These are phyloP conservation scores for Prunus mongolica DNA, from an alignment of 306 rosid species.

Conservation along the genomic window DNA sequence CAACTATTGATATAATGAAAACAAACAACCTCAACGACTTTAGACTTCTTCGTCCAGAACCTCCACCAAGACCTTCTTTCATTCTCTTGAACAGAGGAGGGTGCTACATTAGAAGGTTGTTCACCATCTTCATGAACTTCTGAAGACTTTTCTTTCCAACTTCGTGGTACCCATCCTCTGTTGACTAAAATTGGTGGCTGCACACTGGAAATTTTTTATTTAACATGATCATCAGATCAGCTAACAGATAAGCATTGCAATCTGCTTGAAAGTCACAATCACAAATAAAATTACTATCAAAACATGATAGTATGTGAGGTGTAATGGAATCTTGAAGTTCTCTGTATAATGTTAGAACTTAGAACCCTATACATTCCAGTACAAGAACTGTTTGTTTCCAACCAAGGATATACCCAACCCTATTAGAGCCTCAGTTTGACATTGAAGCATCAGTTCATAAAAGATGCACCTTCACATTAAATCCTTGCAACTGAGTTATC, in stretches of 20 bases:
- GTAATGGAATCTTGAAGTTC: background rate
- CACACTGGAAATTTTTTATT: constrained; percentile 45
- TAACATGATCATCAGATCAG: constrained; percentile 22
- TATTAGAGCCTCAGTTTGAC: background rate
- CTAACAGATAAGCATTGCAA: constrained; percentile 1
- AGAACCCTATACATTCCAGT: background rate
- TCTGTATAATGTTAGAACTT: background rate
- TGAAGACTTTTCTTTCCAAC: constrained; percentile 69
- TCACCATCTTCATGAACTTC: constrained; percentile 36
- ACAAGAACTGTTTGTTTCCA: background rate
- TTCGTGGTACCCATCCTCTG: constrained; percentile 96
- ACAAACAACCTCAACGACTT: constrained; percentile 49
- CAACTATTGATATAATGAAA: constrained; percentile 9
- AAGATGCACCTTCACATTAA: background rate
- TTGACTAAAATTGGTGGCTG: constrained; percentile 70
- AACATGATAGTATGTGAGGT: background rate
- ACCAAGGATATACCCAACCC: background rate
- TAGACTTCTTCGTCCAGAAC: constrained; percentile 58
- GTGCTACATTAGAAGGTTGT: constrained; percentile 28
- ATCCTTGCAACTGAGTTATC: background rate
- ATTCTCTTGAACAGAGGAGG: constrained; percentile 32
- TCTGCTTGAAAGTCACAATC: background rate
- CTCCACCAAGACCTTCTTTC: constrained; percentile 80
- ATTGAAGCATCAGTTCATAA: background rate
- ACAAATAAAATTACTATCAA: background rate